Evolutionary conservation across 768 basidiomycete species (phyloP), one percentile per base, ranked within the genome.

Genomic region (Suillus discolor): DNA sequence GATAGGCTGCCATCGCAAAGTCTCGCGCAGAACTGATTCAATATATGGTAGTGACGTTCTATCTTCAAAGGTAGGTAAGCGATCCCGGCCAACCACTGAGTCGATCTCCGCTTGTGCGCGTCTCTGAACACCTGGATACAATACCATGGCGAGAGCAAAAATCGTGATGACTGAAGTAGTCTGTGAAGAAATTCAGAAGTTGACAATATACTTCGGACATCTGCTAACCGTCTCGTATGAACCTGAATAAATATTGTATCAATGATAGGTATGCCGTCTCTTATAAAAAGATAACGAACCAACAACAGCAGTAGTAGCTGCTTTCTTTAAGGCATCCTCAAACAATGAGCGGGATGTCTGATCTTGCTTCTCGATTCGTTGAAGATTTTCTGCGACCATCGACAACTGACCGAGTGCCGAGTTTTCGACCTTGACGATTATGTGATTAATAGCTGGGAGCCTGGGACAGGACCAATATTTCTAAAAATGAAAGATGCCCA

Each of bases 31-130:
- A 1, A 62, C 25, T 15, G 62, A 28, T 34, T 62, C 62, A 16
- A 62, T 20, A 34, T 62, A 62, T 1, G 53, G 47, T 55, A 62
- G 23, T 3, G 62, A 62, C 1, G 31, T 36, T 38, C 47, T 49
- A 23, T 57, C 57, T 8, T 57, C 38, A 3, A 25, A 57, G 2
- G 57, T 57, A 39, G 57, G 57, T 9, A 57, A 57, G 8, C 57
- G 38, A 38, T 25, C n/a, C 1, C 8, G 8, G 5, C 57, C 57
- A 16, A 57, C 38, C 25, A 69, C 66, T 6, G n/a, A 42, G 51
- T 71, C 71, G 15, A 71, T 61, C n/a, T 71, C 71, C 9, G 42
- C 66, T 53, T 71, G 71, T 31, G 71, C 71, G 9, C 63, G 68
- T 53, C 61, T 63, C 31, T 67, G 51, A n/a, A 47, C 54, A 20